Conservation (phyloP, 805 yeast species). For the Wickerhamomyces strasburgensis region DNA sequence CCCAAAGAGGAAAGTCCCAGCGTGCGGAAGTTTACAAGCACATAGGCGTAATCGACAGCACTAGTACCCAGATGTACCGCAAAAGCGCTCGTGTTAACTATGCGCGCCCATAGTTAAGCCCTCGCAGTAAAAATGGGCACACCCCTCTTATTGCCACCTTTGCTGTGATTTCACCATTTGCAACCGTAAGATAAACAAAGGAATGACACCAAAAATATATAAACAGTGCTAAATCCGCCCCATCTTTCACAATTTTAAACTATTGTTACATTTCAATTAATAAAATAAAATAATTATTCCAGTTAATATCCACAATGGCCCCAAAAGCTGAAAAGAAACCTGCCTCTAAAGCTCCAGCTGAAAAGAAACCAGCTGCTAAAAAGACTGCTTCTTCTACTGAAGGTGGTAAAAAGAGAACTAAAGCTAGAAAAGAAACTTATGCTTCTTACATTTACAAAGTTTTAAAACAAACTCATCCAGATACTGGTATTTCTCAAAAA, state of each 20-base stretch:
- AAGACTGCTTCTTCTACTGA: constrained; percentile 78
- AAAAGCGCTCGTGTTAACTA: neutral
- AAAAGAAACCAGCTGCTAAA: constrained; percentile 88
- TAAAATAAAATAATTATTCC: no score
- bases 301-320: constrained; percentile 42
- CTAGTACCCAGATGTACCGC: constrained; percentile 1
- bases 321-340: constrained; percentile 57
- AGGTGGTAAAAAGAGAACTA: constrained; percentile 85
- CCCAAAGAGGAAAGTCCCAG: constrained; percentile 6
- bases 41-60: constrained; percentile 2
- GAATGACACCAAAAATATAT: constrained; percentile 9
- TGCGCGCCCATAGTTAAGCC: neutral
- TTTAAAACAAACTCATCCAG: constrained; percentile 97
- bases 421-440: constrained; percentile 96
- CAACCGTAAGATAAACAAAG: no score
- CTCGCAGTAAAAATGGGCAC: constrained; percentile 4
- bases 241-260: neutral
- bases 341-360: constrained; percentile 97
- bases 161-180: no score
- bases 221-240: constrained; percentile 9
- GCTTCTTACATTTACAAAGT: constrained; percentile 97
- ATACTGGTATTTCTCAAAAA: constrained; percentile 97
- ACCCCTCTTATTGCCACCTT: no score
- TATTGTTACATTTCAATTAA: constrained; percentile 1
- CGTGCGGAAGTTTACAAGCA: constrained; percentile 3